Percentiles rank a stretch among this genome's conserved stretches.
These are phyloP conservation scores for Solanum pennellii DNA, from an alignment of 257 asterid species.

Conservation along the genomic window DNA sequence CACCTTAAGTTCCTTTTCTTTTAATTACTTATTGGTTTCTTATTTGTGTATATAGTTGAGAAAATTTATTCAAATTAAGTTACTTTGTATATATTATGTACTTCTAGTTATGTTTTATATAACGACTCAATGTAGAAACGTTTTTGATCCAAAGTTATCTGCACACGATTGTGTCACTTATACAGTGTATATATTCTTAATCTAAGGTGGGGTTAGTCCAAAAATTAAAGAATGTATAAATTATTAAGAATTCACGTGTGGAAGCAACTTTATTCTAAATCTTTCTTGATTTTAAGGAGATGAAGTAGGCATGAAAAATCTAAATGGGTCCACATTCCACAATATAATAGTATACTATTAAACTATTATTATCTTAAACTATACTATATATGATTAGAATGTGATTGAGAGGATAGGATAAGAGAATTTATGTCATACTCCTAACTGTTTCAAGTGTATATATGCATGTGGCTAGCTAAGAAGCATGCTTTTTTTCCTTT, in stretches of 20 bases:
- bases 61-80: too few relatives aligned
- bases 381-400: neutral
- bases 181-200: neutral
- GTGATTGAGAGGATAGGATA: slow-evolving; percentile 4
- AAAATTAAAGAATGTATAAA: neutral
- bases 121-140: neutral
- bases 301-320: slow-evolving; percentile 19
- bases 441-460: neutral
- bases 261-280: neutral
- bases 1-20: too few relatives aligned
- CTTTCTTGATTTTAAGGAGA: neutral
- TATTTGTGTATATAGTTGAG: neutral
- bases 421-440: neutral
- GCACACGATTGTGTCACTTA: neutral
- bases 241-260: neutral
- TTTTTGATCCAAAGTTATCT: neutral
- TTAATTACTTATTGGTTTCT: neutral
- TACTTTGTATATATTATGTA: neutral
- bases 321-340: slow-evolving; percentile 12
- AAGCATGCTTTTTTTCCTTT: neutral
- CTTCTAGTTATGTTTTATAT: neutral
- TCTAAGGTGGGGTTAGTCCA: neutral
- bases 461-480: neutral
- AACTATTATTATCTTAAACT: neutral
- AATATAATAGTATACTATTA: neutral